These are phyloP conservation scores for Coemansia sp. DNA, from an alignment of 192 early-diverging fungal genomes.

Conservation along the genomic window DNA sequence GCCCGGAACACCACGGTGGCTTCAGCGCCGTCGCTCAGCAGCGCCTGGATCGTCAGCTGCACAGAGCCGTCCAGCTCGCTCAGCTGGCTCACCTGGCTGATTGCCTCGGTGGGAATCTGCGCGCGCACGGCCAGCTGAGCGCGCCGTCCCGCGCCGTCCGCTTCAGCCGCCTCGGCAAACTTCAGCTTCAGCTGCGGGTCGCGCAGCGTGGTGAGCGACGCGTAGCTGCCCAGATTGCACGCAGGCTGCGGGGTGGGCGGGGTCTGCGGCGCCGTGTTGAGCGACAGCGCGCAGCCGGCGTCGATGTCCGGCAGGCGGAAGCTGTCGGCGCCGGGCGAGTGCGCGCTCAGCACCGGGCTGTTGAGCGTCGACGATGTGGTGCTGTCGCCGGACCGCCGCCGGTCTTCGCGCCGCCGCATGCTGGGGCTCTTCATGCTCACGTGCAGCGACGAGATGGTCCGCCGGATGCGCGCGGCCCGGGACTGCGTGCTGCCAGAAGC, in stretches of 20 bases:
- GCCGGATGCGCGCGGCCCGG: slow-evolving; percentile 22
- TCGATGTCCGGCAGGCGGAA: slow-evolving; percentile 42
- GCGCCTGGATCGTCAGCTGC: slow-evolving; percentile 31
- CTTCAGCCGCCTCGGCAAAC: slow-evolving; percentile 20
- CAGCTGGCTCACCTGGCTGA: slow-evolving; percentile 35
- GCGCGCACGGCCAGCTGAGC: slow-evolving; percentile 19
- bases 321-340: slow-evolving; percentile 13
- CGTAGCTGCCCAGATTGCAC: slow-evolving; percentile 31
- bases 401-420: slow-evolving; percentile 8
- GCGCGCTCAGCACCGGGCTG: slow-evolving; percentile 12
- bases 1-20: slow-evolving; percentile 18
- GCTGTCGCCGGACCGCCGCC: slow-evolving; percentile 29
- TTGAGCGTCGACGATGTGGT: slow-evolving; percentile 34
- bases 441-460: slow-evolving; percentile 47
- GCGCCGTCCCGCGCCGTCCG: background rate
- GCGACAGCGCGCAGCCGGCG: slow-evolving; percentile 17
- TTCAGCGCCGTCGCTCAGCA: slow-evolving; percentile 15
- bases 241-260: slow-evolving; percentile 11
- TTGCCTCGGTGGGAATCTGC: slow-evolving; percentile 16
- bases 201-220: slow-evolving; percentile 40
- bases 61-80: slow-evolving; percentile 28
- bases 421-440: slow-evolving; percentile 19
- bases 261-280: slow-evolving; percentile 17
- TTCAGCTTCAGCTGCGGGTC: slow-evolving; percentile 31
- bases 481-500: slow-evolving; percentile 1